These are phyloP conservation scores for Adansonia madagascariensis DNA, from an alignment of 441 rosid species.

Conservation along the genomic window DNA sequence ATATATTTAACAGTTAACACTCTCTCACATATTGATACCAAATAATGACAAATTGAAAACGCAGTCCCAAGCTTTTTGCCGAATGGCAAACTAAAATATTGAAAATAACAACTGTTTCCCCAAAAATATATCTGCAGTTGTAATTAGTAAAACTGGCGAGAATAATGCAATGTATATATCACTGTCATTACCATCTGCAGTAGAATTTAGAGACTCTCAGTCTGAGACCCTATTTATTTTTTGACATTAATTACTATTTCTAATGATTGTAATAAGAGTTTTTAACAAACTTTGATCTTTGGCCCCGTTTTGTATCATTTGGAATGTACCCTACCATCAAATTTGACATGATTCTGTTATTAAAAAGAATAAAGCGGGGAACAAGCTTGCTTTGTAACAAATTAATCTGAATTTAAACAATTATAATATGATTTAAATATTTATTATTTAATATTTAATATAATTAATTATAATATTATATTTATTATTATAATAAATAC, in stretches of 20 bases:
- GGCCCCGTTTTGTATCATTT: constrained; percentile 22
- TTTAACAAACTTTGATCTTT: constrained; percentile 34
- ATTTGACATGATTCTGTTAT: neutral
- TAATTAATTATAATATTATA: too few species aligned
- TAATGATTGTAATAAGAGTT: constrained; percentile 29
- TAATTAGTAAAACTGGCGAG: neutral
- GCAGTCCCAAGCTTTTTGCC: neutral
- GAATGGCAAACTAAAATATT: neutral
- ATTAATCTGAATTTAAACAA: too few species aligned
- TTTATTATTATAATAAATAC: neutral
- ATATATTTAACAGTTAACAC: too few species aligned
- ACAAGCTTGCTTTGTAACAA: neutral
- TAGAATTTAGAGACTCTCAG: neutral
- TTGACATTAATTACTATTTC: neutral
- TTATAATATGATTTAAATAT: too few species aligned
- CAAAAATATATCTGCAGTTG: neutral
- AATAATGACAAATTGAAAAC: neutral
- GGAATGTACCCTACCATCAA: constrained; percentile 16
- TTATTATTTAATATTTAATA: too few species aligned
- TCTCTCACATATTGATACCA: neutral
- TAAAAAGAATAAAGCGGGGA: neutral
- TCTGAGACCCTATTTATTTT: neutral
- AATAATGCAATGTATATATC: neutral
- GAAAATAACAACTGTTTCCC: neutral
- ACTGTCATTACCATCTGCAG: constrained; percentile 14